Evolutionary conservation across 176 grass and related monocot genomes (phyloP), one percentile per base, ranked within the genome.

Genomic region (Neostapfia colusana): DNA sequence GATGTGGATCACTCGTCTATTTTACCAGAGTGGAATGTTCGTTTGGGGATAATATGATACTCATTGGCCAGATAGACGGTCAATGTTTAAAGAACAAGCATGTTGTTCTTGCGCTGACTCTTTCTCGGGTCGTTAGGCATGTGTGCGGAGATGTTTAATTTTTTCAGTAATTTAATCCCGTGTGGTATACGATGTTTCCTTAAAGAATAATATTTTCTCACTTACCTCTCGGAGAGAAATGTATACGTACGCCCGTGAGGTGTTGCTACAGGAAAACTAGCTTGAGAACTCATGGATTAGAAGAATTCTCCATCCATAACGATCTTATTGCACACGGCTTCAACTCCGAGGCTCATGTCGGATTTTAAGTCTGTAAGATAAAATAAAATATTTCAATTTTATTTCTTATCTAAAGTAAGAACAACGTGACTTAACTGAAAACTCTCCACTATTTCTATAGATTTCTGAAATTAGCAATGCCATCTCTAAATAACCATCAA

Each of bases 91-190:
- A 45, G 4, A 44, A 61, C 0, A 12, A 42, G 50, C 54, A 25
- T 38, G 36, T 76, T 75, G 71, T 2, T 56, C 20, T 69, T 48
- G 36, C 44, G 8, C 54, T 75, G 63, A 75, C 78, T 16, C 25
- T 14, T 81, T 76, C 63, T 23, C 14, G 0, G 0, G 53, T 31
- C 16, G 57, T 75, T 81, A 76, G 78, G 64, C 77, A 4, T 0
- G 18, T 26, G 43, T 61, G 42, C 27, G 20, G 26, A n/a, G n/a
- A 60, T 75, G 51, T 34, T 8, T 3, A 24, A 23, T 69, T 11
- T 74, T 43, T 31, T 46, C 17, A 4, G 0, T n/a, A 6, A 35
- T 37, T 77, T 51, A 28, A 36, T 64, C 17, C 0, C 2, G 1
- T 20, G 9, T 9, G 11, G 2, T 3, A 23, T 40, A 31, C 31